Evolutionary conservation across 2,329 filamentous ascomycete species (phyloP).

Genomic region (Coniochaeta pulveracea): DNA sequence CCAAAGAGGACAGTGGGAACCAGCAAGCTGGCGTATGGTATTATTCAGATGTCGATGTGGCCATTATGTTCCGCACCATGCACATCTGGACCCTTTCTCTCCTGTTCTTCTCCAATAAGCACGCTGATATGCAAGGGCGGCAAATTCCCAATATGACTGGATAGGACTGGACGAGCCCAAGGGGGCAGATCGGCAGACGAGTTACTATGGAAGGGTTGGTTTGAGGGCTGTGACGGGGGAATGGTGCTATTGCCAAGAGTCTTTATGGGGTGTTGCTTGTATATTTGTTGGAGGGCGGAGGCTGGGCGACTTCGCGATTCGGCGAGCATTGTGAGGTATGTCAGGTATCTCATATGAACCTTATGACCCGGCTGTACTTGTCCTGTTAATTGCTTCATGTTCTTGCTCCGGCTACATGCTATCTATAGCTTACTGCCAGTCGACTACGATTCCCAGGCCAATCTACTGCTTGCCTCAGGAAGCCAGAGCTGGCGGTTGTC

Average conservation of each 20-base stretch:
- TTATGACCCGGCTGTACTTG: no score
- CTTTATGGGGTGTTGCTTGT: neutral
- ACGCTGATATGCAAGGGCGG: conserved; percentile 1
- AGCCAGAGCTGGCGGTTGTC: no score
- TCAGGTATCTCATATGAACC: neutral
- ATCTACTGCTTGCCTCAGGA: no score
- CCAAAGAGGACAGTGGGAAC: conserved; percentile 3
- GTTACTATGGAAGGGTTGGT: neutral
- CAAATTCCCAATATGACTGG: neutral
- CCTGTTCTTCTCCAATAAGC: conserved; percentile 3
- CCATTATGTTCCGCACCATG: conserved; percentile 11
- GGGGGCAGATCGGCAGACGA: conserved; percentile 1
- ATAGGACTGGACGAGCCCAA: neutral
- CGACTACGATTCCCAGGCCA: no score
- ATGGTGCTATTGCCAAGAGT: neutral
- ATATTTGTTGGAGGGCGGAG: neutral
- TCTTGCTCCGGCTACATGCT: no score
- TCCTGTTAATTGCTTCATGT: no score
- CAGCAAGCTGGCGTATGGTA: neutral
- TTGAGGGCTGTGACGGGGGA: neutral
- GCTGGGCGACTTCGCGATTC: neutral
- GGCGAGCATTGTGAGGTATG: neutral
- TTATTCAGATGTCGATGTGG: neutral
- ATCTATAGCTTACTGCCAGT: no score
- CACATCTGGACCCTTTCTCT: conserved; percentile 8